A percentile compares a stretch with the other conserved stretches of the same genome.
phyloP scores from a whole-genome alignment of 768 basidiomycete species.

The Leucocoprinus birnbaumii region DNA sequence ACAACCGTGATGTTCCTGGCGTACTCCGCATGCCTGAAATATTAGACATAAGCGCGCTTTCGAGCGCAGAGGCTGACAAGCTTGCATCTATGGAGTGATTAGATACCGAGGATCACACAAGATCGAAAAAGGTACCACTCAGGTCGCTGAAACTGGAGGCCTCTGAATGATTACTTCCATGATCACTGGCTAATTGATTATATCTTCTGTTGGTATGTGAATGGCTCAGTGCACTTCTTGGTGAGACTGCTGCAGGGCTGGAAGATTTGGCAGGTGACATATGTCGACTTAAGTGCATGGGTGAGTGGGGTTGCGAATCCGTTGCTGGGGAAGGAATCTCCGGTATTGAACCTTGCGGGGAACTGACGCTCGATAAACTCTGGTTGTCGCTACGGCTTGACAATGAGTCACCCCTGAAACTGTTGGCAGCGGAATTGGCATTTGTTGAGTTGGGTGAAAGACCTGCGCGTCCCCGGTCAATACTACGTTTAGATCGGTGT shows the following conservation, averaged over 20 bases:
- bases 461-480: slow-evolving; percentile 41
- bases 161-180: slow-evolving; percentile 65
- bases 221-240: slow-evolving; percentile 51
- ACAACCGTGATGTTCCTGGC: slow-evolving; percentile 63
- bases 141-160: slow-evolving; percentile 85
- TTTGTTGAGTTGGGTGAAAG: slow-evolving; percentile 17
- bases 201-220: slow-evolving; percentile 46
- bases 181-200: slow-evolving; percentile 47
- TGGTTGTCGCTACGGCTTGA: slow-evolving; percentile 60
- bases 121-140: slow-evolving; percentile 53
- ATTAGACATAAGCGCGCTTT: slow-evolving; percentile 79
- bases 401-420: slow-evolving; percentile 34
- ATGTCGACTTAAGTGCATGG: slow-evolving; percentile 39
- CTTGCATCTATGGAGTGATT: slow-evolving; percentile 50
- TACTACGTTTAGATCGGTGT: slow-evolving; percentile 26
- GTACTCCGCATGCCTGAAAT: slow-evolving; percentile 38
- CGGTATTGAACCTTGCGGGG: slow-evolving; percentile 76
- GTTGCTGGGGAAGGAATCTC: slow-evolving; percentile 75
- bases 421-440: slow-evolving; percentile 27
- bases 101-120: not conserved
- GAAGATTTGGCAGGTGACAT: slow-evolving; percentile 54
- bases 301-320: slow-evolving; percentile 52
- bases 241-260: slow-evolving; percentile 58
- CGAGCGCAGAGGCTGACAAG: slow-evolving; percentile 74
- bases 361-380: slow-evolving; percentile 71